Conservation (phyloP, 768 basidiomycete species). For the Macrolepiota fuliginosa region DNA sequence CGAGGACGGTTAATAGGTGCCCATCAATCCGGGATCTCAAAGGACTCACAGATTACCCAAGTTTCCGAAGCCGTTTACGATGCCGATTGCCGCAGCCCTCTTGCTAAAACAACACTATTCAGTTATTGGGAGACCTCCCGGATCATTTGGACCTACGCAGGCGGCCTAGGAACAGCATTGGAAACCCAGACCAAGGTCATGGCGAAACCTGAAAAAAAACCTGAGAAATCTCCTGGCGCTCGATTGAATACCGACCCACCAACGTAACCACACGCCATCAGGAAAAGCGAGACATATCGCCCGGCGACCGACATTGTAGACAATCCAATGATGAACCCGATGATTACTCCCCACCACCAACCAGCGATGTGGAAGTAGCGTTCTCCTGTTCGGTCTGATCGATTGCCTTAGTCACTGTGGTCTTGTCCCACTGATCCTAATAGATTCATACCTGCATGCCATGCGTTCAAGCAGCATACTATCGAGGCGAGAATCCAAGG, state of each 20-base stretch:
- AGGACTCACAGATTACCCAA: conserved; percentile 49
- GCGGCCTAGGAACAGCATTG: conserved; percentile 56
- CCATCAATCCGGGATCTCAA: neutral
- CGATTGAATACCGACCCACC: neutral
- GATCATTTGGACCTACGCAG: conserved; percentile 18
- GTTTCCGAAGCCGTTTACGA: conserved; percentile 55
- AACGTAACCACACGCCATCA: conserved; percentile 48
- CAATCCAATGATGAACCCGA: conserved; percentile 56
- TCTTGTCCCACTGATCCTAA: neutral
- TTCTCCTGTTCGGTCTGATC: conserved; percentile 50
- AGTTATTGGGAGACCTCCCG: neutral
- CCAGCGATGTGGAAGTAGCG: conserved; percentile 53
- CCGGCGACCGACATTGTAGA: conserved; percentile 44
- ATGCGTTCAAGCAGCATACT: conserved; percentile 44
- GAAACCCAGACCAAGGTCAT: conserved; percentile 57
- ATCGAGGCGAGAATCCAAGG: conserved; percentile 57
- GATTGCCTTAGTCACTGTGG: too few relatives aligned
- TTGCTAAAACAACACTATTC: conserved; percentile 25
- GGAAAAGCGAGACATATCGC: conserved; percentile 57
- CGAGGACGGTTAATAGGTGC: neutral
- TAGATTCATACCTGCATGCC: conserved; percentile 37
- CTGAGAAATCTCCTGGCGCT: neutral
- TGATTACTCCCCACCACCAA: conserved; percentile 55
- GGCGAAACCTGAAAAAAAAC: conserved; percentile 30
- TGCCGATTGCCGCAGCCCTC: conserved; percentile 50